Percentiles rank a stretch among this genome's conserved stretches.
These are phyloP conservation scores for Aurantiochytrium sp. DNA, from an alignment of 108 stramenopile genomes.

Conservation along the genomic window DNA sequence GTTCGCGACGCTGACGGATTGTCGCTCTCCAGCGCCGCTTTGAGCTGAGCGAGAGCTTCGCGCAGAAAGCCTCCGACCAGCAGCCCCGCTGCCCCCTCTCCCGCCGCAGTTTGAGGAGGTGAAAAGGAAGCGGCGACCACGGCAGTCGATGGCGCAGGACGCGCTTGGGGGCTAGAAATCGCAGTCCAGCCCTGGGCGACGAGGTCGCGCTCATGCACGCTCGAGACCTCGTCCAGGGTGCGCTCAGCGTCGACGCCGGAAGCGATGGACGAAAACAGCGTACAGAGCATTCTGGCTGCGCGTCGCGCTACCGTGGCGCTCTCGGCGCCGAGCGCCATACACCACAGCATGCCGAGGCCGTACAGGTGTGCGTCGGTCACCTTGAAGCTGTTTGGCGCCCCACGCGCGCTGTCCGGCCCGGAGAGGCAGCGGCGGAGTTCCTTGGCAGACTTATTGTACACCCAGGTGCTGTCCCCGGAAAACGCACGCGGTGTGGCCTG, in stretches of 20 bases:
- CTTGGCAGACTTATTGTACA: not conserved
- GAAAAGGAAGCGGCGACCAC: no score
- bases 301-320: not conserved
- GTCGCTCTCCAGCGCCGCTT: not conserved
- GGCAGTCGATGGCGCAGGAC: no score
- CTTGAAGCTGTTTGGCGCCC: not conserved
- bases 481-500: not conserved
- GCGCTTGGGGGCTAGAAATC: no score
- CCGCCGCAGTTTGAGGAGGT: no score
- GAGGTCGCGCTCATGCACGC: not conserved
- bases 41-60: not conserved
- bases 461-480: not conserved
- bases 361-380: not conserved
- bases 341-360: constrained; percentile 25
- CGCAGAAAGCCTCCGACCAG: constrained; percentile 8
- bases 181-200: not conserved
- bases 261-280: not conserved
- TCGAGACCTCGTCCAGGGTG: not conserved
- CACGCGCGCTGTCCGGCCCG: not conserved
- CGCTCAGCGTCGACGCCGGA: not conserved
- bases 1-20: not conserved
- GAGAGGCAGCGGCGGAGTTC: not conserved
- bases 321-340: not conserved
- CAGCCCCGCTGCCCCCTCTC: not conserved
- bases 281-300: not conserved